phyloP scores from a whole-genome alignment of 352 stramenopile genomes.

The Phytophthora agathidicida region DNA sequence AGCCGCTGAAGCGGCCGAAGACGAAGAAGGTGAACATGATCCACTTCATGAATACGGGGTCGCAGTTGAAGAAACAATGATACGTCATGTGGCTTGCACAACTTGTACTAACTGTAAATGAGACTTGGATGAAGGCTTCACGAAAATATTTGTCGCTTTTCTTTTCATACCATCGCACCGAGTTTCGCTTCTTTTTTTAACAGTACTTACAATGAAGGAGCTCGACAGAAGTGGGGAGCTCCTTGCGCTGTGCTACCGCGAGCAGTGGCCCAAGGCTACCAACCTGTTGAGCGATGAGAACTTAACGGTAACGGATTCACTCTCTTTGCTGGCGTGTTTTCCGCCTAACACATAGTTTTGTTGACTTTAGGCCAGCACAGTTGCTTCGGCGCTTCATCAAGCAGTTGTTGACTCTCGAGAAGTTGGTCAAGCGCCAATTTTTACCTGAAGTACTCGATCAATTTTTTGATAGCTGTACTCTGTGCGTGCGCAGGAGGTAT shows the following conservation, averaged over 20 bases:
- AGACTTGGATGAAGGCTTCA: not conserved
- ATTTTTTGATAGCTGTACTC: not conserved
- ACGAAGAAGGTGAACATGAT: conserved; percentile 84
- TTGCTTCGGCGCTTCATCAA: conserved; percentile 35
- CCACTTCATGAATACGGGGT: conserved; percentile 72
- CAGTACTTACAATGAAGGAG: conserved; percentile 30
- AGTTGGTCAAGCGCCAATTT: conserved; percentile 3
- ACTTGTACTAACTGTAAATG: not conserved
- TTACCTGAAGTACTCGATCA: not conserved
- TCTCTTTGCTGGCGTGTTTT: not conserved
- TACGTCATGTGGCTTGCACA: not conserved
- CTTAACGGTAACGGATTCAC: conserved; percentile 16
- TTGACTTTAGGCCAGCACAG: conserved; percentile 17
- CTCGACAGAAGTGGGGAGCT: conserved; percentile 45
- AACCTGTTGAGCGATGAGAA: conserved; percentile 13
- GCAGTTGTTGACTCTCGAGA: conserved; percentile 29
- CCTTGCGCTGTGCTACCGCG: conserved; percentile 41
- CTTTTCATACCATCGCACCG: not conserved
- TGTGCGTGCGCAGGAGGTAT: conserved; percentile 11
- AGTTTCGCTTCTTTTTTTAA: conserved; percentile 11
- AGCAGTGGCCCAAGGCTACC: conserved; percentile 41
- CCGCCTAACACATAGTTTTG: not conserved
- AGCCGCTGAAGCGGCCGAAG: conserved; percentile 37
- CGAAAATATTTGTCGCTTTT: too few relatives aligned
- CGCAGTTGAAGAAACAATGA: conserved; percentile 31